phyloP scores from a whole-genome alignment of 2,329 filamentous ascomycete species.

The Thielaviopsis musarum region DNA sequence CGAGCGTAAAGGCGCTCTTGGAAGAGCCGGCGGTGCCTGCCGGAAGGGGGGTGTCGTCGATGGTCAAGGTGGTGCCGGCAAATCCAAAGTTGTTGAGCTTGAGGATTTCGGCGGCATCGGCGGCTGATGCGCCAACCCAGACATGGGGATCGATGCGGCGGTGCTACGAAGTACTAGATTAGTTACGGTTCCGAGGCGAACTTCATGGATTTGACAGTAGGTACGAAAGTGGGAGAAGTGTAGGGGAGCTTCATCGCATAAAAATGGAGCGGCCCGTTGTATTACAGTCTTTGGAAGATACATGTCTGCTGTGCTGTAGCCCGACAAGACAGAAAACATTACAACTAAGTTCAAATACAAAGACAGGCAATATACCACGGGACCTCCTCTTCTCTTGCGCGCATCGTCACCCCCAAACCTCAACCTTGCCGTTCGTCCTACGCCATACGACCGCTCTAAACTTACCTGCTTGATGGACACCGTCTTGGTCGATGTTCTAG shows the following conservation, averaged over 20 bases:
- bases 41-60: slow-evolving; percentile 2
- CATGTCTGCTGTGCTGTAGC: background rate
- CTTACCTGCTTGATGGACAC: slow-evolving; percentile 66
- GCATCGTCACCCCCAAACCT: background rate
- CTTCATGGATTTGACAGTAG: background rate
- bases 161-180: slow-evolving; percentile 47
- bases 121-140: slow-evolving; percentile 47
- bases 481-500: slow-evolving; percentile 26
- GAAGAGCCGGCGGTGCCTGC: background rate
- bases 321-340: slow-evolving; percentile 9
- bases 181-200: slow-evolving; percentile 32
- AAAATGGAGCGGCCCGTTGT: slow-evolving; percentile 6
- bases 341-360: slow-evolving; percentile 16
- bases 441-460: slow-evolving; percentile 19
- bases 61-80: slow-evolving; percentile 41
- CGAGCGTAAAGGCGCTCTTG: slow-evolving; percentile 35
- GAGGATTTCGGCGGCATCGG: slow-evolving; percentile 45
- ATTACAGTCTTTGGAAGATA: slow-evolving; percentile 1
- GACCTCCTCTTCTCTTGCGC: slow-evolving; percentile 2
- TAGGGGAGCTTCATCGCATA: background rate
- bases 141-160: slow-evolving; percentile 51
- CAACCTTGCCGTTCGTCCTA: slow-evolving; percentile 19
- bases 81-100: slow-evolving; percentile 54
- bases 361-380: slow-evolving; percentile 17
- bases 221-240: background rate